These are phyloP conservation scores for Yamadazyma songkhlaensis DNA, from an alignment of 1,139 yeast species.

Conservation along the genomic window DNA sequence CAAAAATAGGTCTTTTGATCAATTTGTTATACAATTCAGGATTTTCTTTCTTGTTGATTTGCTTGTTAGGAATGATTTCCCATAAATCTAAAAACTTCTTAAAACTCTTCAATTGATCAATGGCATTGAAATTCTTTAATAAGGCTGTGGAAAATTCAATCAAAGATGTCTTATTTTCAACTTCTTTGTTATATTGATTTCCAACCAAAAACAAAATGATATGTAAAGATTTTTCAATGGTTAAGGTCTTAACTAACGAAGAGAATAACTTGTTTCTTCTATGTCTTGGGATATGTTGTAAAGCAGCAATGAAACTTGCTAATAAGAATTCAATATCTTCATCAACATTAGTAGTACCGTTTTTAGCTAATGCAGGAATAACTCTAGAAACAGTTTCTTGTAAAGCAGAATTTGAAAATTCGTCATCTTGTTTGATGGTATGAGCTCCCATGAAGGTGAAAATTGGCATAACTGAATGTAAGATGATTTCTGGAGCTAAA, in stretches of 20 bases:
- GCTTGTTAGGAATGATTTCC: constrained; percentile 44
- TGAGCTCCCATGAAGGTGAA: constrained; percentile 99
- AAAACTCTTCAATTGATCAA: constrained; percentile 66
- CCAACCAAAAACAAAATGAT: constrained; percentile 76
- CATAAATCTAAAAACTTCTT: constrained; percentile 54
- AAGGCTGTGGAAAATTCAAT: constrained; percentile 72
- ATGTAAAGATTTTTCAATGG: constrained; percentile 66
- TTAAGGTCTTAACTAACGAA: constrained; percentile 74
- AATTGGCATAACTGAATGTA: constrained; percentile 98
- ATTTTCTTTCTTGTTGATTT: constrained; percentile 29
- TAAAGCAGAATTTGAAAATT: constrained; percentile 86
- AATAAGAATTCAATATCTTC: constrained; percentile 67
- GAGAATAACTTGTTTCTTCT: constrained; percentile 85
- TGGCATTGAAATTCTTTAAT: constrained; percentile 61
- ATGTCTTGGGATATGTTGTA: constrained; percentile 94
- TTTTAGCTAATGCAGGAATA: constrained; percentile 81
- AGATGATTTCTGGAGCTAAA: constrained; percentile 83
- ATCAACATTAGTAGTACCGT: constrained; percentile 31
- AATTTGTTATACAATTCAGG: constrained; percentile 36
- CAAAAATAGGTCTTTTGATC: constrained; percentile 59
- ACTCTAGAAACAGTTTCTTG: constrained; percentile 90
- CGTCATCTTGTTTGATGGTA: constrained; percentile 95
- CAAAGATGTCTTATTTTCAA: constrained; percentile 64
- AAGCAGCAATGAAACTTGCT: constrained; percentile 88
- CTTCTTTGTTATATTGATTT: constrained; percentile 62